Conservation (phyloP, 352 stramenopile genomes). For the Phytophthora pistaciae region DNA sequence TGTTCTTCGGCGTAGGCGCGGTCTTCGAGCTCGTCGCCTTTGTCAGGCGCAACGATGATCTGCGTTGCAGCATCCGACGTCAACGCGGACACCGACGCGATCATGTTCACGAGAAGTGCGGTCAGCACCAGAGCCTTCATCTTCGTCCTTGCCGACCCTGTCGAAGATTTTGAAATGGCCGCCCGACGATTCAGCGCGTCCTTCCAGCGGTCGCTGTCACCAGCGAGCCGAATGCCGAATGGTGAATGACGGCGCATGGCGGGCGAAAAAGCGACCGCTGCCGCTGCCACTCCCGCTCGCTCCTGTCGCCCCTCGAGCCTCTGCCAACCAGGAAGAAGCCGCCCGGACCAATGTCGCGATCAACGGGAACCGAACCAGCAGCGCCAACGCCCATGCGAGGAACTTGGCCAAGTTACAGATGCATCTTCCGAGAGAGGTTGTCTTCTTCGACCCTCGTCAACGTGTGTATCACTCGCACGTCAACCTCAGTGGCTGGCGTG, state of each 20-base stretch:
- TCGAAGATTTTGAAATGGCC: conserved; percentile 20
- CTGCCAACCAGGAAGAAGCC: conserved; percentile 31
- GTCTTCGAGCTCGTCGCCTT: conserved; percentile 72
- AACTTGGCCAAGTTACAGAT: conserved; percentile 40
- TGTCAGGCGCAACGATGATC: conserved; percentile 75
- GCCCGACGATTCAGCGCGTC: conserved; percentile 26
- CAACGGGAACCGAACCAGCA: conserved; percentile 24
- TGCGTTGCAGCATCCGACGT: conserved; percentile 33
- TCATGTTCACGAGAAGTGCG: neutral
- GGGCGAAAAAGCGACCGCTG: conserved; percentile 36
- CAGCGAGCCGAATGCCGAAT: conserved; percentile 26
- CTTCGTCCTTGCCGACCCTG: neutral
- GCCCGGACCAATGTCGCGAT: neutral
- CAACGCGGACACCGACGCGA: conserved; percentile 6
- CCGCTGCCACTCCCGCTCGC: conserved; percentile 15
- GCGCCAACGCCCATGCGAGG: conserved; percentile 23
- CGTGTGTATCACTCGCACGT: conserved; percentile 54
- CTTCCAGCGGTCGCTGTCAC: conserved; percentile 22
- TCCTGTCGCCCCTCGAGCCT: conserved; percentile 14
- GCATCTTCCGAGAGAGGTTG: conserved; percentile 48
- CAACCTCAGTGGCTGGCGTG: conserved; percentile 61
- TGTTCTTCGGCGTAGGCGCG: conserved; percentile 61
- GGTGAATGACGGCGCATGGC: conserved; percentile 30
- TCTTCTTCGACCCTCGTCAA: conserved; percentile 44
- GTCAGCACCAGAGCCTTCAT: neutral